Percentiles rank a stretch among this genome's conserved stretches.
Evolutionary conservation across 2,329 filamentous ascomycete species (phyloP).

Genomic region (Diaporthe nobilis): DNA sequence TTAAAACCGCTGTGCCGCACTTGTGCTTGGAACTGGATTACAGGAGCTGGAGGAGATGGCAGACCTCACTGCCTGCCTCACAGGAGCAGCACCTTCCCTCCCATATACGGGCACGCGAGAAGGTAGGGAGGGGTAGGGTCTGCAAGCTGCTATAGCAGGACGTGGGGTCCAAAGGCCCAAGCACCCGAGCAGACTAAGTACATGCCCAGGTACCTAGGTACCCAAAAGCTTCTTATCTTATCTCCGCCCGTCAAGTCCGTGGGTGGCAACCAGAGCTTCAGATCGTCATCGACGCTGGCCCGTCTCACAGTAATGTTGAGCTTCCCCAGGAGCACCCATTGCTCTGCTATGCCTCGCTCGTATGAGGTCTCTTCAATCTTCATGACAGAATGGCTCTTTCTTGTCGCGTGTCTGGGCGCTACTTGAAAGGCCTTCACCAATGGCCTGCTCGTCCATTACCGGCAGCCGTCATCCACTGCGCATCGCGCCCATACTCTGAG

Average conservation of each 20-base stretch:
- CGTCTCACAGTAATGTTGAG: not conserved
- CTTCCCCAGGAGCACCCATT: not conserved
- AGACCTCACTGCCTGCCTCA: not conserved
- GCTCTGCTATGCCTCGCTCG: slow-evolving; percentile 19
- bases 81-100: not conserved
- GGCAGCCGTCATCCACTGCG: not conserved
- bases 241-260: slow-evolving; percentile 22
- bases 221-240: slow-evolving; percentile 27
- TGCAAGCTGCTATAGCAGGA: too few species aligned
- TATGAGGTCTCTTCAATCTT: not conserved
- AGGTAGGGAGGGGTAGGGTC: too few species aligned
- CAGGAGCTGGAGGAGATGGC: not conserved
- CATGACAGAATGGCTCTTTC: slow-evolving; percentile 34
- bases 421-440: slow-evolving; percentile 10
- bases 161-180: too few species aligned
- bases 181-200: too few species aligned
- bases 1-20: not conserved
- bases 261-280: slow-evolving; percentile 24
- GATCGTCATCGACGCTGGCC: slow-evolving; percentile 32
- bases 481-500: slow-evolving; percentile 32
- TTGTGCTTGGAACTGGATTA: not conserved
- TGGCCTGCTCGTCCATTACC: not conserved
- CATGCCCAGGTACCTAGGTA: not conserved
- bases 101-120: too few species aligned
- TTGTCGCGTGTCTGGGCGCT: slow-evolving; percentile 19